A percentile compares a stretch with the other conserved stretches of the same genome.
Evolutionary conservation across 371 early-diverging fungal species (phyloP).

Genomic region (Actinomortierella ambigua): DNA sequence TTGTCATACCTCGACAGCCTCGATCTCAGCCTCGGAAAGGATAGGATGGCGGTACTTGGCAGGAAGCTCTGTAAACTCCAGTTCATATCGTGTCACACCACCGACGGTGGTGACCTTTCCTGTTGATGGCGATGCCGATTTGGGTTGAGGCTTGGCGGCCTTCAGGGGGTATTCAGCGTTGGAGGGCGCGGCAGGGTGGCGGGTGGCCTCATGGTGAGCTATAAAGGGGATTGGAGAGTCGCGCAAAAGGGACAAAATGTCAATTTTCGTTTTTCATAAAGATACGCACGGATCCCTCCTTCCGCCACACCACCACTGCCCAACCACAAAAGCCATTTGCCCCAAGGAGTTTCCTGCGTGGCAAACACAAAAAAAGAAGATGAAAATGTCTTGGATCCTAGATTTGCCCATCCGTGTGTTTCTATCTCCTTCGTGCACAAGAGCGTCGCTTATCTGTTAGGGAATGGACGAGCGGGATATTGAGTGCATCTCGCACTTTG

Average conservation of each 20-base stretch:
- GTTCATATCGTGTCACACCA: conserved; percentile 15
- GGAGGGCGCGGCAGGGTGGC: conserved; percentile 38
- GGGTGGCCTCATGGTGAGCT: conserved; percentile 28
- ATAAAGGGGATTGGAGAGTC: neutral
- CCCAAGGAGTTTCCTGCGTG: no score
- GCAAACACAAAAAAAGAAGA: no score
- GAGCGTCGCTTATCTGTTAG: no score
- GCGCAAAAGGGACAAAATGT: neutral
- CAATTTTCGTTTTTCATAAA: neutral
- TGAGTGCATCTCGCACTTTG: no score
- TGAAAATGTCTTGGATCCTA: no score
- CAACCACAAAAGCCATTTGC: no score
- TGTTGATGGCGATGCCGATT: conserved; percentile 11
- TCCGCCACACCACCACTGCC: no score
- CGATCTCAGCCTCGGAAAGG: conserved; percentile 54
- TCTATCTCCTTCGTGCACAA: no score
- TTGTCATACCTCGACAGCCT: conserved; percentile 54
- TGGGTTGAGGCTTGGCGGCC: conserved; percentile 1
- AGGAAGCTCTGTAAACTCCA: conserved; percentile 52
- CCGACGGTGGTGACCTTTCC: conserved; percentile 7
- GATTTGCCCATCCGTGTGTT: no score
- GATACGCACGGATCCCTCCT: no score
- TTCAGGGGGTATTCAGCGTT: conserved; percentile 31
- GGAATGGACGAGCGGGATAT: no score
- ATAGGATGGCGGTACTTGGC: conserved; percentile 48